Evolutionary conservation across 2,329 filamentous ascomycete species (phyloP).

Genomic region (Arthrocladium fulminans): DNA sequence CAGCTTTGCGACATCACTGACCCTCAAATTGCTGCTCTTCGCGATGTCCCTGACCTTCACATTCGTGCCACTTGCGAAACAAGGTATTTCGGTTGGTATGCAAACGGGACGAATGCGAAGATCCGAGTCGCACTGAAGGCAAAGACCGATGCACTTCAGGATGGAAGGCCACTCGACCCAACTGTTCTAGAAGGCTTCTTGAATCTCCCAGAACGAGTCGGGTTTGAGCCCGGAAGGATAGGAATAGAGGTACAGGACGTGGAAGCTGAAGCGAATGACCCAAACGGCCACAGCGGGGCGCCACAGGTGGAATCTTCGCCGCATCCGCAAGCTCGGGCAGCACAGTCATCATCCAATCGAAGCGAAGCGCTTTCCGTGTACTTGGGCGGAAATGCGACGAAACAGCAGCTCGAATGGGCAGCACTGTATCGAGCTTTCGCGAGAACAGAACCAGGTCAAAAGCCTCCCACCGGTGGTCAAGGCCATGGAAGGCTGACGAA

Average conservation of each 20-base stretch:
- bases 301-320: background rate
- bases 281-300: background rate
- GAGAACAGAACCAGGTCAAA: slow-evolving; percentile 9
- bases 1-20: slow-evolving; percentile 90
- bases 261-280: background rate
- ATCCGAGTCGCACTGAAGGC: slow-evolving; percentile 79
- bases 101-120: slow-evolving; percentile 72
- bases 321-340: background rate
- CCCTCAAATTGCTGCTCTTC: slow-evolving; percentile 57
- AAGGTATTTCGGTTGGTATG: slow-evolving; percentile 70
- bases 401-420: slow-evolving; percentile 19
- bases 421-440: slow-evolving; percentile 16
- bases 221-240: background rate
- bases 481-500: slow-evolving; percentile 6
- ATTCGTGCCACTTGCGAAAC: slow-evolving; percentile 52
- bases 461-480: background rate
- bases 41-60: slow-evolving; percentile 43
- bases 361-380: slow-evolving; percentile 7
- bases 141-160: slow-evolving; percentile 63
- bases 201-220: slow-evolving; percentile 28
- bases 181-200: slow-evolving; percentile 31
- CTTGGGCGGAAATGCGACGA: slow-evolving; percentile 11
- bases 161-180: slow-evolving; percentile 28
- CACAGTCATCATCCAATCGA: background rate
- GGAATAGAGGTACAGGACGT: slow-evolving; percentile 12